These are phyloP conservation scores for Microsporum ferrugineum DNA, from an alignment of 2,329 filamentous ascomycete genomes.

Conservation along the genomic window DNA sequence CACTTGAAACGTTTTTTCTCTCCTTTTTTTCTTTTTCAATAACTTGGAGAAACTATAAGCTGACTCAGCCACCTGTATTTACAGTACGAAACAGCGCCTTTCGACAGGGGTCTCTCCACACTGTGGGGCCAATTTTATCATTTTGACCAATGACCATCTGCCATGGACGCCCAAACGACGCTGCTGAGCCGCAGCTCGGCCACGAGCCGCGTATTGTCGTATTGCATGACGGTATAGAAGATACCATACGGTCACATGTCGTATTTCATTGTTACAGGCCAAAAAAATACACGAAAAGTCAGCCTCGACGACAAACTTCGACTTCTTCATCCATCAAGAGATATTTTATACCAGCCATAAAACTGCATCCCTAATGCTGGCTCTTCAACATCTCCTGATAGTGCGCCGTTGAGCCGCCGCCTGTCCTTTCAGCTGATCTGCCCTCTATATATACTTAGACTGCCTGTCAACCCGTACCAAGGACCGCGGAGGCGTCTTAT, in stretches of 20 bases:
- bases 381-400: neutral
- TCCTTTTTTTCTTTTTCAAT: neutral
- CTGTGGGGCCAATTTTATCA: neutral
- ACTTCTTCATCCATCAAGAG: neutral
- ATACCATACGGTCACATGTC: neutral
- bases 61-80: neutral
- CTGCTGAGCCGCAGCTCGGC: conserved; percentile 4
- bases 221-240: neutral
- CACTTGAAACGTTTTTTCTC: neutral
- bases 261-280: neutral
- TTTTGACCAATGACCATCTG: neutral
- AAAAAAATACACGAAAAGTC: neutral
- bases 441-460: neutral
- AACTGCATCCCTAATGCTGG: neutral
- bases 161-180: neutral
- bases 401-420: neutral
- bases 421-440: neutral
- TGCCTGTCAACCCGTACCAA: neutral
- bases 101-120: conserved; percentile 2
- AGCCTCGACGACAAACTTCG: neutral
- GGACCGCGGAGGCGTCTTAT: neutral
- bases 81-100: neutral
- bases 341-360: neutral
- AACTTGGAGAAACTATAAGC: neutral
- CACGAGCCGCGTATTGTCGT: conserved; percentile 3